Evolutionary conservation across 2,329 filamentous ascomycete species (phyloP), one percentile per base, ranked within the genome.

Genomic region (Penicillium olsonii): DNA sequence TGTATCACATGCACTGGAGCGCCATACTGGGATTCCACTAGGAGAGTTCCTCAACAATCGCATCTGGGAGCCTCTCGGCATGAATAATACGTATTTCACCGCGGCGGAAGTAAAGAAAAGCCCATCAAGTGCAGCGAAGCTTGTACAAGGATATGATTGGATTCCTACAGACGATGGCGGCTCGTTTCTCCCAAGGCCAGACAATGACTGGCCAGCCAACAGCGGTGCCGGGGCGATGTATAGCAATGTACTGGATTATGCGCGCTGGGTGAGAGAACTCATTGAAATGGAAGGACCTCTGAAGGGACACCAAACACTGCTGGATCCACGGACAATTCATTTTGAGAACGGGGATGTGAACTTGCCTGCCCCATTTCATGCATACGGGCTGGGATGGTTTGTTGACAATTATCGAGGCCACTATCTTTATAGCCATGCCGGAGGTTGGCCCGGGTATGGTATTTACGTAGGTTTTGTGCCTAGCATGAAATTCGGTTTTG

Each of bases 221-320:
- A 59, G 48, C 2, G 61, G 58, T 15, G 55, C 55, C 1, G 61
- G 61, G 2, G 38, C 61, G 0, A 61, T 63, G 1, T 52, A 61
- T 10, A 61, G 56, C 43, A 63, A 47, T n/a, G 62, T 64, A 9
- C 49, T 62, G 2, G 62, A 63, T 29, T 63, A 64, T 15, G 50
- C 61, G 0, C 46, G 52, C 17, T 64, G 60, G 61, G 26, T 63
- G 10, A 53, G 53, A 4, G 54, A 58, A 11, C 34, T 59, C 52
- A 55, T 63, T 7, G 48, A 59, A 11, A 49, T 43, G n/a, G 35
- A 45, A 5, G 52, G 46, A 0, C 60, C 56, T 4, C 27, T 62
- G 1, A 48, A 55, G 12, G 56, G 47, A 5, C 55, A 62, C 7
- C 48, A 50, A 4, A 51, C 54, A 1, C 14, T 61, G 3, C 43